A percentile compares a stretch with the other conserved stretches of the same genome.
Evolutionary conservation across 2,329 filamentous ascomycete genomes (phyloP).

Genomic region (Exophiala lecanii-corni): DNA sequence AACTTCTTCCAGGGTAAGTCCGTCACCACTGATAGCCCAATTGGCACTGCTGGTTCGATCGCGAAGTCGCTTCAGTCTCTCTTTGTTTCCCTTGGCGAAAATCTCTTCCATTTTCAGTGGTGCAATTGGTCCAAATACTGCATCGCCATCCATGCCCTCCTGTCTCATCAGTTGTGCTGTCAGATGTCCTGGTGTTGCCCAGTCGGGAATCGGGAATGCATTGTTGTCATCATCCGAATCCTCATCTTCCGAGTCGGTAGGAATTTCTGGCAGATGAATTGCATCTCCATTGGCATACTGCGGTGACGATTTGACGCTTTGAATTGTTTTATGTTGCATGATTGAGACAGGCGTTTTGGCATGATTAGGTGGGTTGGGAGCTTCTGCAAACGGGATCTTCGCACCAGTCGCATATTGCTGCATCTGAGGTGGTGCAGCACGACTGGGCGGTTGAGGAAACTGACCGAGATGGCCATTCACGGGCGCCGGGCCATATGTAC

Average conservation of each 20-base stretch:
- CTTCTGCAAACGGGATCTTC: constrained; percentile 83
- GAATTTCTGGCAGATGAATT: constrained; percentile 90
- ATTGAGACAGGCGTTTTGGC: constrained; percentile 32
- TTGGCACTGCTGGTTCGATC: constrained; percentile 90
- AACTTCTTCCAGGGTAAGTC: constrained; percentile 83
- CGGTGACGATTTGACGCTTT: constrained; percentile 56
- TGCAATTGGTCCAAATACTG: constrained; percentile 82
- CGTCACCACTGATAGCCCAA: constrained; percentile 74
- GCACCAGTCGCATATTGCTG: constrained; percentile 74
- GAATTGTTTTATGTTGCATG: constrained; percentile 25
- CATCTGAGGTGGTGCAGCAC: constrained; percentile 73
- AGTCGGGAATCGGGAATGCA: constrained; percentile 65
- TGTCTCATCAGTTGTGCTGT: constrained; percentile 71
- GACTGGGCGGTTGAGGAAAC: constrained; percentile 60
- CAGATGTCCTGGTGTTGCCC: constrained; percentile 85
- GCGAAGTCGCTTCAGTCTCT: constrained; percentile 80
- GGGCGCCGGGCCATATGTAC: constrained; percentile 36
- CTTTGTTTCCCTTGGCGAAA: constrained; percentile 76
- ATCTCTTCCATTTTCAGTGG: constrained; percentile 95
- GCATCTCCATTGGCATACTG: constrained; percentile 83
- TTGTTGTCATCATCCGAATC: constrained; percentile 57
- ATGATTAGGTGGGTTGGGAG: constrained; percentile 59
- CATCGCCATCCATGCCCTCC: constrained; percentile 75
- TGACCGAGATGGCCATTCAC: constrained; percentile 57
- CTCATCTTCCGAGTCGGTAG: constrained; percentile 89